Base-by-base conservation (phyloP, 2,329 filamentous ascomycete genomes). In the Microcyclosporella mali region DNA sequence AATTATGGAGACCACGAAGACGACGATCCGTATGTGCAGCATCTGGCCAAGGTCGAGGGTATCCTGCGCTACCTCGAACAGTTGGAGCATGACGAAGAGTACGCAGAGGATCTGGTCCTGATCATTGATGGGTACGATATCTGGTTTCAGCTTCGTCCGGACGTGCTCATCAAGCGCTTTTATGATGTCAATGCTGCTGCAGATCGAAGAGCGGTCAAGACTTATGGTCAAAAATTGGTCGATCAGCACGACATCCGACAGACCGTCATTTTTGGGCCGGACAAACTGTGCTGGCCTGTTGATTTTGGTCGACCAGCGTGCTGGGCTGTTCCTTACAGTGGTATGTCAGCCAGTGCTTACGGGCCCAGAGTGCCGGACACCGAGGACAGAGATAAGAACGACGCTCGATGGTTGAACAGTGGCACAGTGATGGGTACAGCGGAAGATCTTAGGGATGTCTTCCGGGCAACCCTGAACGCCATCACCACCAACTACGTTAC, bases 131-230 rank as follows among this genome's bases (percentile, higher is more conserved):
- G 75, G 1, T 72, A 77, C 56, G 78, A 84, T 44, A 70, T 77
- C 1, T 78, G 79, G 65, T 77, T 84, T 49, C 82, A 85, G 57
- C 67, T 85, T 1, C 79, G 79, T 0, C 73, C 77, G 3, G 73
- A 82, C 32, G 68, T 82, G 12, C 64, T 84, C 45, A 70, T 85
- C 63, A 43, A 49, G 31, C 41, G 49, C n/a, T 52, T 40, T 44
- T 52, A 43, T 30, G 64, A 68, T 10, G 63, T 78, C 12, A 61
- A 75, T 17, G 38, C 33, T 2, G 30, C 37, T 10, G 55, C 56
- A 3, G 45, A 83, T 49, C 59, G 62, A 18, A 69, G 71, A 17
- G 38, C 45, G 28, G 35, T 45, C 15, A 36, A 54, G 25, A 44
- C 41, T 10, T 58, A 54, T 34, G 56, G 56, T n/a, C 30, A 46